These are phyloP conservation scores for Ascomycota sp. DNA, from an alignment of 2,329 filamentous ascomycete genomes.

Conservation along the genomic window DNA sequence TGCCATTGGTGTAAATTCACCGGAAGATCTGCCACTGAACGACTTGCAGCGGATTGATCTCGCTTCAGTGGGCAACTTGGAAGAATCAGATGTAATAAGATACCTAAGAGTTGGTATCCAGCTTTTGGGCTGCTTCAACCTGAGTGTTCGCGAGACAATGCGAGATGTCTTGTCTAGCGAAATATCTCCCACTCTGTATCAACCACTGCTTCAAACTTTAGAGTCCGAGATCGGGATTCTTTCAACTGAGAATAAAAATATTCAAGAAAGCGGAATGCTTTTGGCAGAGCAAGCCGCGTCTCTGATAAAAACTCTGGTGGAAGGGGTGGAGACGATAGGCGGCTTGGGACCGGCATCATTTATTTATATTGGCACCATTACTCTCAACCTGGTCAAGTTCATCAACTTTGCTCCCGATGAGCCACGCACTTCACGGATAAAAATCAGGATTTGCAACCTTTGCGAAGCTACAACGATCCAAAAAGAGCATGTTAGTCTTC, in stretches of 20 bases:
- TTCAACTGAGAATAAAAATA: slow-evolving; percentile 32
- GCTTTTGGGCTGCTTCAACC: slow-evolving; percentile 38
- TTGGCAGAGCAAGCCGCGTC: slow-evolving; percentile 47
- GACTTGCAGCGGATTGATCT: slow-evolving; percentile 43
- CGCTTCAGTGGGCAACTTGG: slow-evolving; percentile 32
- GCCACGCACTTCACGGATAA: slow-evolving; percentile 34
- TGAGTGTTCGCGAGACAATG: slow-evolving; percentile 42
- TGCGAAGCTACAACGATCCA: slow-evolving; percentile 41
- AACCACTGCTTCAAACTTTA: slow-evolving; percentile 40
- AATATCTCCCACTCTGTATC: slow-evolving; percentile 36
- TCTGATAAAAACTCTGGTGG: slow-evolving; percentile 38
- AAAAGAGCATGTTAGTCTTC: slow-evolving; percentile 44
- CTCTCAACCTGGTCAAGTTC: slow-evolving; percentile 45
- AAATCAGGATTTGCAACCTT: slow-evolving; percentile 46
- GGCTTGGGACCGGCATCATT: slow-evolving; percentile 39
- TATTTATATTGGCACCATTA: slow-evolving; percentile 38
- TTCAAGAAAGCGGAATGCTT: slow-evolving; percentile 35
- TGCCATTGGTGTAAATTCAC: slow-evolving; percentile 29
- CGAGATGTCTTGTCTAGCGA: slow-evolving; percentile 44
- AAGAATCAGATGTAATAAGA: slow-evolving; percentile 34
- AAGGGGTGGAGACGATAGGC: slow-evolving; percentile 38
- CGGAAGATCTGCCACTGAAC: slow-evolving; percentile 34
- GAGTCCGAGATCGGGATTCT: slow-evolving; percentile 41
- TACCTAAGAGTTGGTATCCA: slow-evolving; percentile 43
- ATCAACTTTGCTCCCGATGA: slow-evolving; percentile 35